A percentile compares a stretch with the other conserved stretches of the same genome.
These are phyloP conservation scores for Diaporthe caulivora DNA, from an alignment of 2,329 filamentous ascomycete genomes.

Conservation along the genomic window DNA sequence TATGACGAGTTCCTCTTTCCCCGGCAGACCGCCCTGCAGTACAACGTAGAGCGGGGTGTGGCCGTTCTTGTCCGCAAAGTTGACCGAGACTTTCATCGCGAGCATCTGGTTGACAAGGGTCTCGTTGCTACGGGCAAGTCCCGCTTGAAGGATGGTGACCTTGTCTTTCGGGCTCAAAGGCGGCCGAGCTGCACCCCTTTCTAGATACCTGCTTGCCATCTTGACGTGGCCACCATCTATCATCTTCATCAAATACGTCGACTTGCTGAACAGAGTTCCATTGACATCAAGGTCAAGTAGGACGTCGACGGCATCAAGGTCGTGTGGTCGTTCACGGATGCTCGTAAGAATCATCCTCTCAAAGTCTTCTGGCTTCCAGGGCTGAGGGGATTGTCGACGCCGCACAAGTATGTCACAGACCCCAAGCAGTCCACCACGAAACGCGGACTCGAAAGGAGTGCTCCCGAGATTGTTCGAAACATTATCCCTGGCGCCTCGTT, in stretches of 20 bases:
- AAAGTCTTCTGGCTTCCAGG: conserved; percentile 21
- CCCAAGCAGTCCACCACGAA: neutral
- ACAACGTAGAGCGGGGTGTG: conserved; percentile 27
- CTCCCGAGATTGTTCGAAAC: neutral
- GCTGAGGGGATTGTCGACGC: neutral
- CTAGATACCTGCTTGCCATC: conserved; percentile 22
- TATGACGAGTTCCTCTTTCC: neutral
- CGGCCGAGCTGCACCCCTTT: neutral
- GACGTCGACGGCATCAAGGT: conserved; percentile 7
- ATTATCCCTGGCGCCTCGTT: conserved; percentile 21
- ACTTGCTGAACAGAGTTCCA: conserved; percentile 7
- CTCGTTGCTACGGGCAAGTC: neutral
- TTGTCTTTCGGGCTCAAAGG: conserved; percentile 30
- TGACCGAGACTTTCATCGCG: conserved; percentile 14
- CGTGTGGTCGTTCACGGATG: neutral
- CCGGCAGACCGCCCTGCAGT: neutral
- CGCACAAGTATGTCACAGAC: conserved; percentile 33
- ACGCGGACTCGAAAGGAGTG: conserved; percentile 19
- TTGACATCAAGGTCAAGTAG: conserved; percentile 28
- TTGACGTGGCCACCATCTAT: neutral
- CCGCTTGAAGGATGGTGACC: conserved; percentile 12
- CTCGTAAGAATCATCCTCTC: conserved; percentile 11
- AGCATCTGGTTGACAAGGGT: conserved; percentile 20
- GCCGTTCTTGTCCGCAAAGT: conserved; percentile 18
- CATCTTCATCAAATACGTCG: conserved; percentile 24